phyloP scores from a whole-genome alignment of 2,329 filamentous ascomycete genomes.

The Diaporthe aspalathi region DNA sequence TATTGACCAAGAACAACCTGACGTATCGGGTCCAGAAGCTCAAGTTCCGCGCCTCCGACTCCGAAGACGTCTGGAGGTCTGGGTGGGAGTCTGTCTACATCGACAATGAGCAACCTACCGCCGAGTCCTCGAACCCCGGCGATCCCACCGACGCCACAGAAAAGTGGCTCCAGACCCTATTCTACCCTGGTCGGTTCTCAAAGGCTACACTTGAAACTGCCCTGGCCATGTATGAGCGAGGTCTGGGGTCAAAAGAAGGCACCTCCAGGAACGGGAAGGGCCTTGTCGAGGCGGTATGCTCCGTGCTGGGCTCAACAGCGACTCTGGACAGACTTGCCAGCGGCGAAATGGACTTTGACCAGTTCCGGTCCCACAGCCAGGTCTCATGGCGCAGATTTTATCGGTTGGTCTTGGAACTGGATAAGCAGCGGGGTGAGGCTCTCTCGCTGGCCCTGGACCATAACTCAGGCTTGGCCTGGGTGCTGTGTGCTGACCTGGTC shows the following conservation, averaged over 20 bases:
- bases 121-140: slow-evolving; percentile 69
- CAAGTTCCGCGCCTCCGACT: slow-evolving; percentile 60
- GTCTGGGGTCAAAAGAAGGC: slow-evolving; percentile 57
- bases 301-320: slow-evolving; percentile 76
- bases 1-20: slow-evolving; percentile 87
- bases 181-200: slow-evolving; percentile 86
- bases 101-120: slow-evolving; percentile 65
- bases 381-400: slow-evolving; percentile 92
- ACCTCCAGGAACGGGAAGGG: slow-evolving; percentile 61
- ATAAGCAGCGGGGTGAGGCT: slow-evolving; percentile 86
- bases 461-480: slow-evolving; percentile 79
- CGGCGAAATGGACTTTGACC: slow-evolving; percentile 78
- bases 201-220: slow-evolving; percentile 84
- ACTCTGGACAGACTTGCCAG: slow-evolving; percentile 70
- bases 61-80: slow-evolving; percentile 70
- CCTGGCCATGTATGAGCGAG: slow-evolving; percentile 82
- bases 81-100: slow-evolving; percentile 78
- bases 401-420: slow-evolving; percentile 84
- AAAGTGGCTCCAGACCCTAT: slow-evolving; percentile 86
- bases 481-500: slow-evolving; percentile 84
- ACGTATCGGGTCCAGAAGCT: slow-evolving; percentile 80
- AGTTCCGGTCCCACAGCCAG: slow-evolving; percentile 79
- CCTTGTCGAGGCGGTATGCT: slow-evolving; percentile 81
- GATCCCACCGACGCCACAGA: slow-evolving; percentile 79
- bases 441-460: slow-evolving; percentile 81